A percentile compares a stretch with the other conserved stretches of the same genome.
Conservation (phyloP, 345 rosid genomes). For the Heritiera littoralis region DNA sequence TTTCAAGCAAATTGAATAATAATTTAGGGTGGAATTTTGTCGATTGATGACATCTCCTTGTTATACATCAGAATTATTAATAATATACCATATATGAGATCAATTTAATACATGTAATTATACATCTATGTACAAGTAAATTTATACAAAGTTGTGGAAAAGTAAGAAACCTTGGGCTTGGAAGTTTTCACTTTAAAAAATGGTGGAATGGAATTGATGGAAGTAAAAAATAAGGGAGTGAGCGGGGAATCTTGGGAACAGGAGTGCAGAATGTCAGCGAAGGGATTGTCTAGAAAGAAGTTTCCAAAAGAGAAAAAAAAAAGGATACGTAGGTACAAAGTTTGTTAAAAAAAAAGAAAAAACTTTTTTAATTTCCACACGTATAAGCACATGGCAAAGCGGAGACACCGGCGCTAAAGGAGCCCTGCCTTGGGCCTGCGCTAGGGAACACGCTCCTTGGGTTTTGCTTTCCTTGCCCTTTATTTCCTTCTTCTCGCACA, state of each 20-base stretch:
- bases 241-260: conserved; percentile 45
- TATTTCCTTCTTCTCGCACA: conserved; percentile 11
- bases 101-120: too few species aligned
- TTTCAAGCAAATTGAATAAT: not conserved
- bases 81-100: too few species aligned
- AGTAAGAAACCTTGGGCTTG: not conserved
- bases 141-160: not conserved
- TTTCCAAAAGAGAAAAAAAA: not conserved
- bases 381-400: conserved; percentile 28
- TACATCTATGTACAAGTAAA: too few species aligned
- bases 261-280: conserved; percentile 57
- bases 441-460: conserved; percentile 56
- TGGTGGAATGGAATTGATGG: too few species aligned
- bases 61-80: too few species aligned
- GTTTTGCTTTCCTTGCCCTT: conserved; percentile 25
- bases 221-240: too few species aligned
- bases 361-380: not conserved
- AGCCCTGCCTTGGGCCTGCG: conserved; percentile 53
- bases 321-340: conserved; percentile 15
- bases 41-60: not conserved
- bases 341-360: not conserved
- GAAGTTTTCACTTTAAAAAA: not conserved
- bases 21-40: not conserved
- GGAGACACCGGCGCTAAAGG: conserved; percentile 66
- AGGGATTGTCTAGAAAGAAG: conserved; percentile 40